These are phyloP conservation scores for Trametes coccinea DNA, from an alignment of 768 basidiomycete species.

Conservation along the genomic window DNA sequence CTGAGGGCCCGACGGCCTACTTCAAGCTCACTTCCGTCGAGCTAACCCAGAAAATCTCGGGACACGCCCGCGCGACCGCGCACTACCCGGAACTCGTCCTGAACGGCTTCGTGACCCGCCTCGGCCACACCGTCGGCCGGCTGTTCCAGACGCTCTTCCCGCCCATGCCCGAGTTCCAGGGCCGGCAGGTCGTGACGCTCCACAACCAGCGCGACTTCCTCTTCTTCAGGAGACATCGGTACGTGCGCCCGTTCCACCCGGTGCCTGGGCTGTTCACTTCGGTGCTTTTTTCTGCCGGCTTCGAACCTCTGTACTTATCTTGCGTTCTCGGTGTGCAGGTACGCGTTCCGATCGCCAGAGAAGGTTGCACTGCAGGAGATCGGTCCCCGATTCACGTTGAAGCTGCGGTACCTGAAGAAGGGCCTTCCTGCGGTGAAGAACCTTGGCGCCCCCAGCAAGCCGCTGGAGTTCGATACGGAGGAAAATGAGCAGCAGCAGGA, in stretches of 20 bases:
- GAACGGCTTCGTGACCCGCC: conserved; percentile 90
- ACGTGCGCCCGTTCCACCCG: conserved; percentile 23
- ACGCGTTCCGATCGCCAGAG: conserved; percentile 88
- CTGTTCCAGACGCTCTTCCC: conserved; percentile 98
- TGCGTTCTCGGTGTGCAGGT: conserved; percentile 45
- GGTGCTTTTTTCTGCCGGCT: conserved; percentile 7
- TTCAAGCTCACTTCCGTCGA: conserved; percentile 92
- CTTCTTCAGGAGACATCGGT: conserved; percentile 96
- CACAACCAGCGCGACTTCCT: conserved; percentile 98
- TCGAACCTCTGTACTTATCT: conserved; percentile 2
- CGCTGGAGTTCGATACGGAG: conserved; percentile 51
- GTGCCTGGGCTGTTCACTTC: conserved; percentile 6
- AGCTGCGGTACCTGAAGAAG: conserved; percentile 85
- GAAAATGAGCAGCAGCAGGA: conserved; percentile 7
- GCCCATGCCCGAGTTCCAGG: conserved; percentile 91
- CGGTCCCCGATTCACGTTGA: conserved; percentile 95
- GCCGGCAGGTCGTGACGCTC: conserved; percentile 93
- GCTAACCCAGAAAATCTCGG: conserved; percentile 83
- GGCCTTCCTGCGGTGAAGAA: conserved; percentile 81
- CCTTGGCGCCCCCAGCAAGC: conserved; percentile 60
- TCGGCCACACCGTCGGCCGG: conserved; percentile 90
- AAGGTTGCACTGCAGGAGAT: conserved; percentile 96
- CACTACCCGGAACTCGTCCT: conserved; percentile 95
- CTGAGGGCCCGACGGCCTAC: conserved; percentile 91
- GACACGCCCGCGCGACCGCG: conserved; percentile 88